These are phyloP conservation scores for Conticribra guillardii DNA, from an alignment of 108 stramenopile genomes.

Conservation along the genomic window DNA sequence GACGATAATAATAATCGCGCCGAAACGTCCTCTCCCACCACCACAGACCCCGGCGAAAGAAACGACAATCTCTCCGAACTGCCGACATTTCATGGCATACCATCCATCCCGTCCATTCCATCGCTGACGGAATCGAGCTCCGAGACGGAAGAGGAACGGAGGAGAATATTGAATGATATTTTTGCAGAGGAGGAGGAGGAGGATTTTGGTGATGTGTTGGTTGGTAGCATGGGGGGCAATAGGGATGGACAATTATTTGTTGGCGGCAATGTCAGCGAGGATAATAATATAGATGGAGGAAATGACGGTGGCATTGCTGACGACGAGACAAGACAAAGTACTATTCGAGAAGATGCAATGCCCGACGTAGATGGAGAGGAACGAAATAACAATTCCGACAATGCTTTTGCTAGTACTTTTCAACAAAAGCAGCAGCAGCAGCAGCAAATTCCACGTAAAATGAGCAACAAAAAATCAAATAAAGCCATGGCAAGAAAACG, in stretches of 20 bases:
- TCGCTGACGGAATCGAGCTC: not conserved
- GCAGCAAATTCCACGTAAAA: not conserved
- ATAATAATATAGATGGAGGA: not conserved
- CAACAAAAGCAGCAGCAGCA: not conserved
- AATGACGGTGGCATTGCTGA: not conserved
- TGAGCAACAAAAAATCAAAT: not conserved
- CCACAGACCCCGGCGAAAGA: too few relatives aligned
- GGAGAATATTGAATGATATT: not conserved
- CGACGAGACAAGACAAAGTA: not conserved
- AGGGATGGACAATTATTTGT: too few relatives aligned
- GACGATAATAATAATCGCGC: too few relatives aligned
- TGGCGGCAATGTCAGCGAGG: too few relatives aligned
- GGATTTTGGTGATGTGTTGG: not conserved
- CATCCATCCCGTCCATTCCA: not conserved
- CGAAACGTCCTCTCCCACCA: too few relatives aligned
- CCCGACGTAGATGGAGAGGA: too few relatives aligned
- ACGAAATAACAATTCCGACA: not conserved
- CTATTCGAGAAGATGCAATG: too few relatives aligned
- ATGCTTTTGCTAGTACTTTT: not conserved
- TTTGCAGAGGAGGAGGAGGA: not conserved
- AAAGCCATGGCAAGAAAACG: constrained; percentile 5
- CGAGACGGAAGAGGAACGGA: not conserved
- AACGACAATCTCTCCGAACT: too few relatives aligned
- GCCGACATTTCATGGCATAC: too few relatives aligned
- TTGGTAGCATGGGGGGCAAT: too few relatives aligned